Conservation (phyloP, 1,139 yeast species). For the Pichia sp. region DNA sequence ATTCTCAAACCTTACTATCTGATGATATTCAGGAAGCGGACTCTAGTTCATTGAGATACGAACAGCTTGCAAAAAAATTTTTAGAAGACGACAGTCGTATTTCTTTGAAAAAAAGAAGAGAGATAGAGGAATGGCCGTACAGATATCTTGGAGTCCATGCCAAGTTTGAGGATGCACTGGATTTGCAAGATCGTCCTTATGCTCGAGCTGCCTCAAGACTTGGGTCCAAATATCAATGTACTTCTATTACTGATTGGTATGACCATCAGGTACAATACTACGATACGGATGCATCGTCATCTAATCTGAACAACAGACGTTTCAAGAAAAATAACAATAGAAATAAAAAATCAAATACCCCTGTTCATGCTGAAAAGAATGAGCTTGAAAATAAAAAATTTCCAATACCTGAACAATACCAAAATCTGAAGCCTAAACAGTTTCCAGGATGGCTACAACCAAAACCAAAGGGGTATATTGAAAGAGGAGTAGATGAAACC, state of each 20-base stretch:
- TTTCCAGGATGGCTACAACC: constrained; percentile 76
- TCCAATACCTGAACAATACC: constrained; percentile 46
- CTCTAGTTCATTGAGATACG: constrained; percentile 39
- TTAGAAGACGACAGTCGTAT: constrained; percentile 41
- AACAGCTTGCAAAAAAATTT: constrained; percentile 54
- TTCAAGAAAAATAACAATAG: constrained; percentile 21
- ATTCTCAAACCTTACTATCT: constrained; percentile 2
- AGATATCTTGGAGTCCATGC: constrained; percentile 78
- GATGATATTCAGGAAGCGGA: constrained; percentile 7
- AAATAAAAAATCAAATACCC: constrained; percentile 20
- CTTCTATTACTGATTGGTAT: constrained; percentile 61
- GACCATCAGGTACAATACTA: constrained; percentile 68
- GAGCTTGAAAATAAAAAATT: constrained; percentile 33
- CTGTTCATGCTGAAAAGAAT: constrained; percentile 17
- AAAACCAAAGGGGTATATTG: constrained; percentile 75
- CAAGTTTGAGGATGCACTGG: constrained; percentile 72
- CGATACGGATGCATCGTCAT: constrained; percentile 34
- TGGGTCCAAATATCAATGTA: constrained; percentile 72
- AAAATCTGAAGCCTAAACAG: constrained; percentile 40
- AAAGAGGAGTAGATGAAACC: constrained; percentile 78
- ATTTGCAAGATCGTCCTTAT: constrained; percentile 73
- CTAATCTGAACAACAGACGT: constrained; percentile 17
- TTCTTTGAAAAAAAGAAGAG: constrained; percentile 45
- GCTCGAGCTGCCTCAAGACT: constrained; percentile 78
- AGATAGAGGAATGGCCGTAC: constrained; percentile 72